Percentiles rank a stretch among this genome's conserved stretches.
phyloP scores from a whole-genome alignment of 2,329 filamentous ascomycete species.

The Chaetomium olivaceum region DNA sequence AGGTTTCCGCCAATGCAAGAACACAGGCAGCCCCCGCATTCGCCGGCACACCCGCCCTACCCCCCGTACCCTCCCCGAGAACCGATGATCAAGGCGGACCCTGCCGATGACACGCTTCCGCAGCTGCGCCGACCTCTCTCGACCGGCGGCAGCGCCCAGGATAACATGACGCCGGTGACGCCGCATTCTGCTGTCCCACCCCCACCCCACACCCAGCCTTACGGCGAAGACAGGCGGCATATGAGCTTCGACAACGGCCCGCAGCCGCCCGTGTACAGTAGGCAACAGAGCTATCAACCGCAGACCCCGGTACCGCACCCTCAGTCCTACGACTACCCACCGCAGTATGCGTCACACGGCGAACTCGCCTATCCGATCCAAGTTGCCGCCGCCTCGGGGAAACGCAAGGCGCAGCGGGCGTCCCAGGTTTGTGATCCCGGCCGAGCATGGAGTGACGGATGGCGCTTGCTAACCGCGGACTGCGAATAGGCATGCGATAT shows the following conservation, averaged over 20 bases:
- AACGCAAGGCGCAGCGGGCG: slow-evolving; percentile 65
- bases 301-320: slow-evolving; percentile 45
- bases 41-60: slow-evolving; percentile 36
- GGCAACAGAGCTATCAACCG: slow-evolving; percentile 45
- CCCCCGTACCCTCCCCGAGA: slow-evolving; percentile 51
- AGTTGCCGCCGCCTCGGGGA: slow-evolving; percentile 50
- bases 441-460: not conserved
- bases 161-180: slow-evolving; percentile 39
- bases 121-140: slow-evolving; percentile 55
- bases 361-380: slow-evolving; percentile 42
- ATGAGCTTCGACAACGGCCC: slow-evolving; percentile 54
- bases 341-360: slow-evolving; percentile 41
- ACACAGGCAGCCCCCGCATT: slow-evolving; percentile 46
- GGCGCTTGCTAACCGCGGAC: slow-evolving; percentile 3
- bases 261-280: slow-evolving; percentile 43
- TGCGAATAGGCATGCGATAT: slow-evolving; percentile 77
- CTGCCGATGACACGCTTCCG: slow-evolving; percentile 45
- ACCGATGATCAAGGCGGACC: slow-evolving; percentile 58
- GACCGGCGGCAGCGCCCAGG: slow-evolving; percentile 47
- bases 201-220: slow-evolving; percentile 39
- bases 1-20: slow-evolving; percentile 57
- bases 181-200: slow-evolving; percentile 39
- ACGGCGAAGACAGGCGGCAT: slow-evolving; percentile 53
- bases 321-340: slow-evolving; percentile 38
- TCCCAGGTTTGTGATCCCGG: slow-evolving; percentile 52